A percentile compares a stretch with the other conserved stretches of the same genome.
Conservation (phyloP, 2,329 filamentous ascomycete species). For the Hymenoscyphus fructigenus region DNA sequence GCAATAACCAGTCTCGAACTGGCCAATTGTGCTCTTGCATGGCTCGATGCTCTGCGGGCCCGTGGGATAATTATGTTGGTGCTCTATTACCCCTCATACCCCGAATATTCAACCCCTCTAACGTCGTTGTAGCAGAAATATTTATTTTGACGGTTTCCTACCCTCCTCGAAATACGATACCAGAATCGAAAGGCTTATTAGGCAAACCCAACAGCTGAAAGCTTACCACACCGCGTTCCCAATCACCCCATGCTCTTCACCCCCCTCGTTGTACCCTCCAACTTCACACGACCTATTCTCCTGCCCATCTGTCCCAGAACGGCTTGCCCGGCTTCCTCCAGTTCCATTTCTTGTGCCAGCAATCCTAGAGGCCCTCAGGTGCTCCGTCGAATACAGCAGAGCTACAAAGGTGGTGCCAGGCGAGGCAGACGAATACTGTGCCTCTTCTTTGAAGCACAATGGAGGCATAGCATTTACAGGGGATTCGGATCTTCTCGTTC, state of each 20-base stretch:
- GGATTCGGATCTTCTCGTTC: conserved; percentile 84
- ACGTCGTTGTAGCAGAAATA: conserved; percentile 52
- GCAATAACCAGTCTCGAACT: conserved; percentile 64
- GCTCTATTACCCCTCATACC: neutral
- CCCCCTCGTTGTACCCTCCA: conserved; percentile 13
- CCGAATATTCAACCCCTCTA: conserved; percentile 13
- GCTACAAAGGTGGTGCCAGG: conserved; percentile 66
- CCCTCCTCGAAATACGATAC: conserved; percentile 47
- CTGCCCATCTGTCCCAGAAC: conserved; percentile 22
- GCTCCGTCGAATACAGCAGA: conserved; percentile 42
- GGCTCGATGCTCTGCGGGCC: conserved; percentile 58
- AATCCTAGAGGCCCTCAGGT: conserved; percentile 67
- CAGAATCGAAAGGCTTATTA: conserved; percentile 28
- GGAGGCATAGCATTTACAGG: conserved; percentile 67
- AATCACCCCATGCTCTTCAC: conserved; percentile 18
- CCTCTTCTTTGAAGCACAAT: conserved; percentile 55
- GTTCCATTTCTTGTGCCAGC: conserved; percentile 73
- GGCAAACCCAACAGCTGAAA: conserved; percentile 28
- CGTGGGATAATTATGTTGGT: conserved; percentile 62
- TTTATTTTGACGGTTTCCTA: conserved; percentile 85
- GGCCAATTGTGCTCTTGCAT: conserved; percentile 56
- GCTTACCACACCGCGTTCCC: conserved; percentile 28
- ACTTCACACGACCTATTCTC: conserved; percentile 25
- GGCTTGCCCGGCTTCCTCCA: conserved; percentile 40
- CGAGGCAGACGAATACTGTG: conserved; percentile 84